Evolutionary conservation across 2,329 filamentous ascomycete genomes (phyloP), one percentile per base, ranked within the genome.

Genomic region (Emericellopsis cladophorae): DNA sequence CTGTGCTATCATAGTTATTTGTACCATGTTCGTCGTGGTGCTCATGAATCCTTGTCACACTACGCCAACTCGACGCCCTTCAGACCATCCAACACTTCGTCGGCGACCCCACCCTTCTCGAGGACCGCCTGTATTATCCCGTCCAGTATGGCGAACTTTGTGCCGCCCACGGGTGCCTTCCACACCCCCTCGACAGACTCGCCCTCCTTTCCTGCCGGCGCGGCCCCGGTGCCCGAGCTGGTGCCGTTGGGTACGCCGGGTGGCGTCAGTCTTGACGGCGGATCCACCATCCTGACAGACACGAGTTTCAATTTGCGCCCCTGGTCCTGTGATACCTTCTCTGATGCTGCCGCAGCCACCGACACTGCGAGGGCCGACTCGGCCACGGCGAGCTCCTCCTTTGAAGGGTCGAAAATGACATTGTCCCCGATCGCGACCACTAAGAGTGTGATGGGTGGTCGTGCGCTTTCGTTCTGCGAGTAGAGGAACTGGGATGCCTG

Each of bases 371-470:
- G 68, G 4, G 92, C 85, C 11, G 81, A 79, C 54, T 96, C 90
- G 1, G 92, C 92, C 4, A 96, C 90, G 2, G 88, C 85, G 14
- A 98, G 79, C 60, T 98, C 92, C 58, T 95, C 89, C 49, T 81
- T 80, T 40, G 78, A 82, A 0, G 92, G 90, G 58, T 98, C 92
- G 64, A 96, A 95, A 48, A 98, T 83, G 61, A 95, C 81, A 57
- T 92, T 96, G 44, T 82, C 72, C 43, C 83, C 85, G 1, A 95
- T 81, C 4, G 84, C 78, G 59, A 94, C 83, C 42, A 96, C 87
- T 10, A 98, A 80, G 16, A 98, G 73, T 4, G 90, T 95, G 42
- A 98, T 76, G 1, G 92, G 88, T 5, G 92, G 92, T 38, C 81
- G 75, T 15, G 55, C 49, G 18, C 51, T 46, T n/a, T 32, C 33